phyloP scores from a whole-genome alignment of 1,139 yeast genomes.

The Arxiozyma bovina region DNA sequence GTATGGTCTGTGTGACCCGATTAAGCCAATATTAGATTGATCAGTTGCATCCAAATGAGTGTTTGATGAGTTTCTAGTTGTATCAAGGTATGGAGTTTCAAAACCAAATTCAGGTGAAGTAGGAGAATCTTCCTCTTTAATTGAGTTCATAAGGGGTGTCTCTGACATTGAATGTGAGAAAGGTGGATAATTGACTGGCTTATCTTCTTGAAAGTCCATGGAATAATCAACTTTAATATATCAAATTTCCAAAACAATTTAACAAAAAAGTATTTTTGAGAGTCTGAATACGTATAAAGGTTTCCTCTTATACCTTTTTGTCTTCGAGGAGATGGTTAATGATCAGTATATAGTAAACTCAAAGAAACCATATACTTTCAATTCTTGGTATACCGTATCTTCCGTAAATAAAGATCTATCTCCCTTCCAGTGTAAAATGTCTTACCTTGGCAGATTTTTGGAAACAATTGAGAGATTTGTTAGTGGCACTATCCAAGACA shows the following conservation, averaged over 20 bases:
- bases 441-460: background rate
- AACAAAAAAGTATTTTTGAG: too few relatives aligned
- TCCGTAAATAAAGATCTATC: background rate
- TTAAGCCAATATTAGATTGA: background rate
- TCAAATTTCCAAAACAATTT: background rate
- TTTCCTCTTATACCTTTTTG: too few relatives aligned
- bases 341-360: background rate
- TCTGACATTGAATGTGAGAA: slow-evolving; percentile 6
- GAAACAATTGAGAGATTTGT: too few relatives aligned
- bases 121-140: slow-evolving; percentile 22
- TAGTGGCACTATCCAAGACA: too few relatives aligned
- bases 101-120: slow-evolving; percentile 8
- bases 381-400: background rate
- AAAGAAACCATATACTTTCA: background rate
- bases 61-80: background rate
- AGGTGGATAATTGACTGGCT: background rate
- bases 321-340: background rate
- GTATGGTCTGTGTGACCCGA: background rate
- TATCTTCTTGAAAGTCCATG: slow-evolving; percentile 6
- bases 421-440: background rate
- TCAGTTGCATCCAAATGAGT: slow-evolving; percentile 5
- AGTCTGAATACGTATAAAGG: background rate
- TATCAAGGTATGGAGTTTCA: slow-evolving; percentile 12
- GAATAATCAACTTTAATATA: background rate
- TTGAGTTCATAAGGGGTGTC: slow-evolving; percentile 24